Evolutionary conservation across 176 grass and related monocot species (phyloP).

Genomic region (Alopecurus myosuroides): DNA sequence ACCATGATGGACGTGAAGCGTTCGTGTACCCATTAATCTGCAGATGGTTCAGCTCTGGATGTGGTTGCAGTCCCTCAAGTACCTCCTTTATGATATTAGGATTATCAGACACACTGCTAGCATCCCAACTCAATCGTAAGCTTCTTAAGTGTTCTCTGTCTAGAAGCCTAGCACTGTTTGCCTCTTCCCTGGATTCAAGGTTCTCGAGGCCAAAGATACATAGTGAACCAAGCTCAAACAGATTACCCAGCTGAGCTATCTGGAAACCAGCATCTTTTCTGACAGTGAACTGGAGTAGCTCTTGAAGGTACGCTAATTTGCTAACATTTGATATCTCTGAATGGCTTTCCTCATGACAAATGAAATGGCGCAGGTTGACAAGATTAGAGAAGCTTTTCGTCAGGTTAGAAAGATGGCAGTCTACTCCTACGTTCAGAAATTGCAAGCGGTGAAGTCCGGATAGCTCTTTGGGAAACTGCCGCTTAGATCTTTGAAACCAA

Average conservation of each 20-base stretch:
- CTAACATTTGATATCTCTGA: slow-evolving; percentile 14
- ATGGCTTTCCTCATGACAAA: background rate
- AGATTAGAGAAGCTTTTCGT: slow-evolving; percentile 16
- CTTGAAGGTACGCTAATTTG: slow-evolving; percentile 20
- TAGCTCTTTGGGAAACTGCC: slow-evolving; percentile 7
- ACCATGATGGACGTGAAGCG: background rate
- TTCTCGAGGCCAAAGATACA: slow-evolving; percentile 10
- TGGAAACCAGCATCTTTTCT: background rate
- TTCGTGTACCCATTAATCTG: background rate
- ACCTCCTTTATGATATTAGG: background rate
- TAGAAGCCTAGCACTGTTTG: background rate
- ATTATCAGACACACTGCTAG: background rate
- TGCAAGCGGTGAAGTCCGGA: slow-evolving; percentile 34
- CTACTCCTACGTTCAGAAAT: slow-evolving; percentile 17
- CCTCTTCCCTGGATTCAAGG: slow-evolving; percentile 10
- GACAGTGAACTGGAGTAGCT: slow-evolving; percentile 18
- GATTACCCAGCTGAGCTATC: background rate
- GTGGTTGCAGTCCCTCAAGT: slow-evolving; percentile 29
- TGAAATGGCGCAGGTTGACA: slow-evolving; percentile 28
- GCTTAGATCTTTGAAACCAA: slow-evolving; percentile 2
- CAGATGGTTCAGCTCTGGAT: background rate
- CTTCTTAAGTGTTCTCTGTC: slow-evolving; percentile 6
- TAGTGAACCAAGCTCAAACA: slow-evolving; percentile 12
- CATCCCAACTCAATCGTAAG: slow-evolving; percentile 9
- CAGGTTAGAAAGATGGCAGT: background rate